Evolutionary conservation across 768 basidiomycete genomes (phyloP), one percentile per base, ranked within the genome.

Genomic region (Amanita polypyramis): DNA sequence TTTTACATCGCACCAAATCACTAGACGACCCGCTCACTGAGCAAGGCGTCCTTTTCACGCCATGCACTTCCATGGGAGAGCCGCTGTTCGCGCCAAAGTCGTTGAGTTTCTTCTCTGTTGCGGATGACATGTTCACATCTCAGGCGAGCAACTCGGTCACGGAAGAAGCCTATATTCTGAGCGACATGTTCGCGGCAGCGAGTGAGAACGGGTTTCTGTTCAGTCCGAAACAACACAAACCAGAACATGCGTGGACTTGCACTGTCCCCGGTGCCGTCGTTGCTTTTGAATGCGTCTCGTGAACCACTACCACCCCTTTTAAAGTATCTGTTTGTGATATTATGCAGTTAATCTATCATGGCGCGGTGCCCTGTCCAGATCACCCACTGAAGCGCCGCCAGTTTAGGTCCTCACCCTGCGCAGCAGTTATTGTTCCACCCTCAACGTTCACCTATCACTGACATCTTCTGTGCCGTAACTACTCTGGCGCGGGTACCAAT

Each of bases 161-260:
- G 9, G 41, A 48, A 20, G 52, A 51, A 19, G 50, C 52, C 2
- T 36, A 50, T 11, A 50, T 63, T 2, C 34, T 67, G 11, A 48
- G 57, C 0, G 55, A 65, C 15, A 53, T 54, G 0, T 79, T 80
- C 39, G 43, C 74, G n/a, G 73, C 67, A 2, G 65, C 66, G 9
- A 79, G 75, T 45, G 79, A 79, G 57, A 76, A 77, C 47, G 78
- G 78, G 7, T 73, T 78, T 51, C 53, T 75, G 14, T 55, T 70
- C 15, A 49, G 33, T 20, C 20, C 17, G 14, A 32, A 17, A 8
- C 34, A 37, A 21, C 20, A 12, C 6, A 25, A 30, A 38, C 9
- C 9, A 9, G 15, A n/a, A 20, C 21, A 42, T 7, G 9, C 47
- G 6, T 50, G 49, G 49, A 19, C 40, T 17, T 50, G 49, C 19